Base-by-base conservation (phyloP, 208 protist genomes). In the Naegleria fowleri region DNA sequence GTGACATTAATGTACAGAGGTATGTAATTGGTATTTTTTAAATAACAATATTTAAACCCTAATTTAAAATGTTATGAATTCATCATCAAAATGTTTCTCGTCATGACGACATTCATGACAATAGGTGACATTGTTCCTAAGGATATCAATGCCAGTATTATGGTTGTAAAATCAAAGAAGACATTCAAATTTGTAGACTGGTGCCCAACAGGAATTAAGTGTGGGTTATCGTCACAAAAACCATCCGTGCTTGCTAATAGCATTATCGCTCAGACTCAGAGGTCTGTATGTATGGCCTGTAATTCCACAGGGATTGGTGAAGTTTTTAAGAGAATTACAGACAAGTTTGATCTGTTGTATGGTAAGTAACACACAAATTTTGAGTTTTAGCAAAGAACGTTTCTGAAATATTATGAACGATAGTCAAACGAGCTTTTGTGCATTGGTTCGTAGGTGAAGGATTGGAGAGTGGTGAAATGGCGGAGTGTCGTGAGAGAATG, bases 381-480 rank as follows among this genome's bases (percentile, higher is more conserved):
- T n/a, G n/a, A n/a, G n/a, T n/a, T n/a, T n/a, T n/a, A n/a, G n/a
- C n/a, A n/a, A n/a, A n/a, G n/a, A n/a, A n/a, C n/a, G n/a, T n/a
- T n/a, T n/a, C n/a, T n/a, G n/a, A n/a, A n/a, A n/a, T n/a, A n/a
- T n/a, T n/a, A n/a, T n/a, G n/a, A 48, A 48, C 7, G 7, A 48
- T 7, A 67, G 55, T 3, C 19, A 98, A 98, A 94, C 93, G 97
- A 91, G 98, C 98, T 87, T 99, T 99, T 92, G 97, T 99, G 29
- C 98, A 99, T 93, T 99, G 97, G 97, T 99, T 98, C 94, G 97
- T 98, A 92, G 97, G 97, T 92, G 97, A 98, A 94, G 97, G 97
- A 92, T 98, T 98, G 97, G 97, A 99, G 43, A 48, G 43, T 48
- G 43, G 43, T 48, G 43, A 48, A 7, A 48, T 48, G 43, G 43